Percentiles rank a stretch among this genome's conserved stretches.
Evolutionary conservation across 108 stramenopile species (phyloP).

Genomic region (Skeletonema costatum): DNA sequence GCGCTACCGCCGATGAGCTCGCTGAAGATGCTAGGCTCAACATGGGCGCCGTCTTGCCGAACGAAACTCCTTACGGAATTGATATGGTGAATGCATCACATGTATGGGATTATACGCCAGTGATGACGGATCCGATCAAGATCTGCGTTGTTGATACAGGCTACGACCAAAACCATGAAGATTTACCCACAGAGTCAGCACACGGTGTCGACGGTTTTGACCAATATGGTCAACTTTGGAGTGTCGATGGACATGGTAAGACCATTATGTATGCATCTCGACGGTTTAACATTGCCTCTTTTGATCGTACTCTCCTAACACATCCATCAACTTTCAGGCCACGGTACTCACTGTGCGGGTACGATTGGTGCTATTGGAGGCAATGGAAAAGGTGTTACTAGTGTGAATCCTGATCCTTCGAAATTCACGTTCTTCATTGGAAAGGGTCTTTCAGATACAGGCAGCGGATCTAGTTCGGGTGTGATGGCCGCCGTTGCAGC

Average conservation of each 20-base stretch:
- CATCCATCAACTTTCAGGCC: constrained; percentile 3
- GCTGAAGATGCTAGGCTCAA: too few relatives aligned
- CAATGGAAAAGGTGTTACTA: constrained; percentile 16
- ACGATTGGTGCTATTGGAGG: constrained; percentile 39
- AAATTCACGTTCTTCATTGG: constrained; percentile 43
- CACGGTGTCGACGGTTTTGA: constrained; percentile 19
- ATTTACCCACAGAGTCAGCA: constrained; percentile 40
- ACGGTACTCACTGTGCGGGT: constrained; percentile 53
- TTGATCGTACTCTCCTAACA: too few relatives aligned
- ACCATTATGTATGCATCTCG: too few relatives aligned
- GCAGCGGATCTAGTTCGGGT: constrained; percentile 37
- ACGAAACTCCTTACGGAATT: constrained; percentile 44
- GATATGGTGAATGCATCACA: constrained; percentile 37
- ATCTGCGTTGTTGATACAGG: too few relatives aligned
- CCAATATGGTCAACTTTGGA: too few relatives aligned
- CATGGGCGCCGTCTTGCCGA: constrained; percentile 11
- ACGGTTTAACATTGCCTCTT: background rate
- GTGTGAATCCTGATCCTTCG: constrained; percentile 18
- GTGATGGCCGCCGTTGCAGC: constrained; percentile 42
- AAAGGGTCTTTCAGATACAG: constrained; percentile 36
- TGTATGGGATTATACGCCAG: constrained; percentile 6
- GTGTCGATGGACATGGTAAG: too few relatives aligned
- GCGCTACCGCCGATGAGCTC: too few relatives aligned
- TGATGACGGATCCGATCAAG: too few relatives aligned
- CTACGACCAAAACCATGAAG: constrained; percentile 28